These are phyloP conservation scores for Aspergillus sp. DNA, from an alignment of 2,329 filamentous ascomycete genomes.

Conservation along the genomic window DNA sequence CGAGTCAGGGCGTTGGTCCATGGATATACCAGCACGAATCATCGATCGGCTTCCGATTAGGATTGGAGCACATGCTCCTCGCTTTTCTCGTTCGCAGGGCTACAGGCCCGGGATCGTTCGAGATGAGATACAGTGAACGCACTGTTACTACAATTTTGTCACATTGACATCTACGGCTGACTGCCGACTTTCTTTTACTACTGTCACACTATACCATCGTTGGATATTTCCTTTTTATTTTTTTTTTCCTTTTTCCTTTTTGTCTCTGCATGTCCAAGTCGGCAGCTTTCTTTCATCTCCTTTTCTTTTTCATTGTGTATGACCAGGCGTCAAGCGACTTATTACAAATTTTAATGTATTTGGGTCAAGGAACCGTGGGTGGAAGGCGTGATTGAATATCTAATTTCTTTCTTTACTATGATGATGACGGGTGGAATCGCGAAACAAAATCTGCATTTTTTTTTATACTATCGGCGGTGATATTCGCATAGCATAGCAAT, in stretches of 20 bases:
- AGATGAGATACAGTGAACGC: neutral
- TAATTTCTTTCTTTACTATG: slow-evolving; percentile 1
- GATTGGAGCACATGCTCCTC: neutral
- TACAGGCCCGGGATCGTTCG: too few relatives aligned
- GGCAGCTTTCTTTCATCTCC: slow-evolving; percentile 2
- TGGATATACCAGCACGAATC: too few relatives aligned
- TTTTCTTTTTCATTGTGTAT: slow-evolving; percentile 2
- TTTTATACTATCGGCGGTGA: too few relatives aligned
- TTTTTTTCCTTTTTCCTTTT: slow-evolving; percentile 7
- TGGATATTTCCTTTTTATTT: slow-evolving; percentile 8
- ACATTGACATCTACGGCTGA: slow-evolving; percentile 2
- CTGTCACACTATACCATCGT: neutral
- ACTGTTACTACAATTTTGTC: neutral
- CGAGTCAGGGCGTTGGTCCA: neutral
- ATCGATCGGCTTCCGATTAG: neutral
- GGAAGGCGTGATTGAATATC: slow-evolving; percentile 1
- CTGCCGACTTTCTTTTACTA: neutral
- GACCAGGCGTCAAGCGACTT: slow-evolving; percentile 1
- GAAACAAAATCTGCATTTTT: neutral
- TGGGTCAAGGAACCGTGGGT: neutral
- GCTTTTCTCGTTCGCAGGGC: too few relatives aligned
- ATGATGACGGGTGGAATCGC: neutral
- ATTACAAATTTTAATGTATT: slow-evolving; percentile 1
- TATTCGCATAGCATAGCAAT: too few relatives aligned
- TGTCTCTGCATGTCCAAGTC: neutral